These are phyloP conservation scores for Macrophomina pseudophaseolina DNA, from an alignment of 2,329 filamentous ascomycete genomes.

Conservation along the genomic window DNA sequence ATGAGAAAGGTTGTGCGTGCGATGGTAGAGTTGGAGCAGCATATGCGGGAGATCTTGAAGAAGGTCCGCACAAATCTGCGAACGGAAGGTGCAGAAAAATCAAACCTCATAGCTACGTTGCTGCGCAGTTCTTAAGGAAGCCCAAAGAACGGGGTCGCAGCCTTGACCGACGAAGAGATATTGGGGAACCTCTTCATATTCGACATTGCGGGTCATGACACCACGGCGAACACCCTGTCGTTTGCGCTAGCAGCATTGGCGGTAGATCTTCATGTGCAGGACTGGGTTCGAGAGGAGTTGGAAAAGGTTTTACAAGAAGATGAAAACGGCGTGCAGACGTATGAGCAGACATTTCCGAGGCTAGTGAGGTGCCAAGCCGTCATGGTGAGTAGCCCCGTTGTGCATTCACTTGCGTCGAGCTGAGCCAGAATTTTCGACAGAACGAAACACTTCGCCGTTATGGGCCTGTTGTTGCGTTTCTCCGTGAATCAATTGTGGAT, in stretches of 20 bases:
- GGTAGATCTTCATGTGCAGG: slow-evolving; percentile 52
- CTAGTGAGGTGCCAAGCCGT: slow-evolving; percentile 49
- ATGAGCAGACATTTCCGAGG: slow-evolving; percentile 44
- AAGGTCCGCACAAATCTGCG: no score
- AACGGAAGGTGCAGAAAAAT: not conserved
- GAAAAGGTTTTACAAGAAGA: slow-evolving; percentile 24
- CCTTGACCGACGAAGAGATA: slow-evolving; percentile 45
- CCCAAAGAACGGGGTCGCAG: not conserved
- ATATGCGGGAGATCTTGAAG: not conserved
- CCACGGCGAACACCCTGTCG: slow-evolving; percentile 53
- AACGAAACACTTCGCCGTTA: slow-evolving; percentile 52
- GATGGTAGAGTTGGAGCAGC: not conserved
- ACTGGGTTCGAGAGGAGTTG: slow-evolving; percentile 53
- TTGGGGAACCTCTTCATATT: slow-evolving; percentile 57
- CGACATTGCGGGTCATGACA: slow-evolving; percentile 59
- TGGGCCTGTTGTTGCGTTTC: slow-evolving; percentile 37
- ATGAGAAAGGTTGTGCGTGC: not conserved
- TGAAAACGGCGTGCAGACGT: slow-evolving; percentile 37
- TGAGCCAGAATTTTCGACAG: slow-evolving; percentile 26
- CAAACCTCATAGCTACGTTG: not conserved
- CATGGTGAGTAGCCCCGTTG: slow-evolving; percentile 26
- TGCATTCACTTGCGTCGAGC: not conserved
- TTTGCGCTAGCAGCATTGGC: slow-evolving; percentile 42
- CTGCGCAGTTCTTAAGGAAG: not conserved
- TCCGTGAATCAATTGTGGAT: not conserved